A percentile compares a stretch with the other conserved stretches of the same genome.
Evolutionary conservation across 75 land plant species (phyloP).

Genomic region (Picea sitchensis): DNA sequence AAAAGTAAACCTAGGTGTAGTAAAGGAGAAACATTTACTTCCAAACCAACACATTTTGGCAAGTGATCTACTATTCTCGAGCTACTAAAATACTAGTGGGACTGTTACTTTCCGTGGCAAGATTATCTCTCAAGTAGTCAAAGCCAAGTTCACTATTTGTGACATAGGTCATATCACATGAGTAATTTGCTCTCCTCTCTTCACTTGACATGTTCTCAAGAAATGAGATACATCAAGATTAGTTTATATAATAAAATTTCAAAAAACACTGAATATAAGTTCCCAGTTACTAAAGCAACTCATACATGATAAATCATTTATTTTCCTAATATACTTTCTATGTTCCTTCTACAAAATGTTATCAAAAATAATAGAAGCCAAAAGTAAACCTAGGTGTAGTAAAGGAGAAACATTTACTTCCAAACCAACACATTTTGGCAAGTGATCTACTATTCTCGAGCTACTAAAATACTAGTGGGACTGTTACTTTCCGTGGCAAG

Average conservation of each 20-base stretch:
- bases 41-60: background rate
- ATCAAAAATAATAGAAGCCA: background rate
- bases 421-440: background rate
- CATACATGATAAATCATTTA: background rate
- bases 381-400: background rate
- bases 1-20: background rate
- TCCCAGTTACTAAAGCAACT: background rate
- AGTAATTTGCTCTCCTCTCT: slow-evolving; percentile 84
- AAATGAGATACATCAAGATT: background rate
- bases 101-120: slow-evolving; percentile 84
- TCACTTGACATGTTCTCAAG: slow-evolving; percentile 97
- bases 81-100: background rate
- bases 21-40: background rate
- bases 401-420: background rate
- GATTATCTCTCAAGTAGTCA: slow-evolving; percentile 96
- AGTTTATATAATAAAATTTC: background rate
- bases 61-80: background rate
- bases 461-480: slow-evolving; percentile 1
- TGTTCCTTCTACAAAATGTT: background rate
- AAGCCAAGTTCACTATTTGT: slow-evolving; percentile 99
- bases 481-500: slow-evolving; percentile 87
- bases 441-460: background rate
- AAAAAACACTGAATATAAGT: background rate
- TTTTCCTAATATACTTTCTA: background rate
- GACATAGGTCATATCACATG: slow-evolving; percentile 93